Percentiles rank a stretch among this genome's conserved stretches.
Evolutionary conservation across 2,329 filamentous ascomycete genomes (phyloP).

Genomic region (Colletotrichum sp.): DNA sequence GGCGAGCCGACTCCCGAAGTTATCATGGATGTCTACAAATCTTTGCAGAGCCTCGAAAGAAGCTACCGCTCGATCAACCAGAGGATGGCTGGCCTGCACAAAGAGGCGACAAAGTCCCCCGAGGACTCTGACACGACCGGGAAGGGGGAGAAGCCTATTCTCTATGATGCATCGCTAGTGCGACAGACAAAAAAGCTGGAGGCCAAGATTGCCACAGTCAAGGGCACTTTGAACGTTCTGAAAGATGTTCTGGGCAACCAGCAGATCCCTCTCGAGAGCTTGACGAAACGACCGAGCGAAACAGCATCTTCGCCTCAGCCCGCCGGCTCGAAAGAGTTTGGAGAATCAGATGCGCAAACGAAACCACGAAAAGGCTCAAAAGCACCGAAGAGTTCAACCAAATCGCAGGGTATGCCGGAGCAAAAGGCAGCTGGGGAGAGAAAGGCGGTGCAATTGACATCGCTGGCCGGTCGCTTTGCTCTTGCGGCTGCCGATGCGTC

Average conservation of each 20-base stretch:
- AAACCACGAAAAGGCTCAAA: not conserved
- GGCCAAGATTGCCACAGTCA: slow-evolving; percentile 30
- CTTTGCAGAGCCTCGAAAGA: slow-evolving; percentile 3
- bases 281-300: slow-evolving; percentile 8
- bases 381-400: not conserved
- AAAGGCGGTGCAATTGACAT: not conserved
- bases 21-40: slow-evolving; percentile 4
- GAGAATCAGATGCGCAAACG: not conserved
- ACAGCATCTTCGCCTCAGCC: not conserved
- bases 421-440: not conserved
- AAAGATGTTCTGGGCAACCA: slow-evolving; percentile 40
- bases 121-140: not conserved
- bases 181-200: not conserved
- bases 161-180: not conserved
- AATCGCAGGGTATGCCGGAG: not conserved
- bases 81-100: not conserved
- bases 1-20: not conserved
- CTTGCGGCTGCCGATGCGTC: not conserved
- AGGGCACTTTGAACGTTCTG: slow-evolving; percentile 40
- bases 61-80: slow-evolving; percentile 8
- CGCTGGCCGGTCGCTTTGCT: not conserved
- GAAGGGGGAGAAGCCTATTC: not conserved
- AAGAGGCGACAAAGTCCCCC: not conserved
- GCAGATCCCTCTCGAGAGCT: slow-evolving; percentile 18
- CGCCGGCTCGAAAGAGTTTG: not conserved